Base-by-base conservation (phyloP, 1,139 yeast genomes). In the Blastobotrys capitulatus region DNA sequence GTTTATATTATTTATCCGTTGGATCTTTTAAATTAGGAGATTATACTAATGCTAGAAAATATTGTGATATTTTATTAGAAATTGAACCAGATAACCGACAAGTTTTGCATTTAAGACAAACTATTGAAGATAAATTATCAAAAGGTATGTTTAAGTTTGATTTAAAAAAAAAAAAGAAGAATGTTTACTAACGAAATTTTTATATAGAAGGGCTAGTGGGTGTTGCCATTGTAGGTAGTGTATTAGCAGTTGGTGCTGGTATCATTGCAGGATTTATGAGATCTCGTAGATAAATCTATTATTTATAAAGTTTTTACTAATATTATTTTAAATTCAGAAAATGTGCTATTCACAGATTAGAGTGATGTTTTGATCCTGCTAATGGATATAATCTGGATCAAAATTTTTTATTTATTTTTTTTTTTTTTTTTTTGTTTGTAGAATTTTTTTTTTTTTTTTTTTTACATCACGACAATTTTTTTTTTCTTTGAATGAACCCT, bases 11-110 rank as follows among this genome's bases (percentile, higher is more conserved):
- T 66, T 72, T 94, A 54, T 79, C 96, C 7, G 75, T 94, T 52
- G 97, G 97, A 1, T 83, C 94, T 48, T 89, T 78, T 68, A 92
- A 92, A 66, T 73, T 88, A 10, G 95, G 95, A 13, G 96, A 92
- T 62, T 89, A 84, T 62, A 71, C 84, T 27, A 86, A 86, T 63
- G 92, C 97, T 8, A 80, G 94, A 59, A 73, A 92, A 56, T 94
- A 90, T 66, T 81, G 89, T 6, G 96, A 89, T 50, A 79, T 85
- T 1, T 70, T 94, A 55, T 73, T 87, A 45, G 73, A 75, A 42
- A 81, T 82, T 53, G 98, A 92, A 64, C 97, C 97, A 0, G 83
- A 81, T 22, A 90, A 90, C 64, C 66, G 74, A 35, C 97, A 92
- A 66, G 95, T 90, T 2, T 66, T 73, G 44, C 78, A 80, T 6